Evolutionary conservation across 2,329 filamentous ascomycete genomes (phyloP).

Genomic region (Trichoderma atroviride): DNA sequence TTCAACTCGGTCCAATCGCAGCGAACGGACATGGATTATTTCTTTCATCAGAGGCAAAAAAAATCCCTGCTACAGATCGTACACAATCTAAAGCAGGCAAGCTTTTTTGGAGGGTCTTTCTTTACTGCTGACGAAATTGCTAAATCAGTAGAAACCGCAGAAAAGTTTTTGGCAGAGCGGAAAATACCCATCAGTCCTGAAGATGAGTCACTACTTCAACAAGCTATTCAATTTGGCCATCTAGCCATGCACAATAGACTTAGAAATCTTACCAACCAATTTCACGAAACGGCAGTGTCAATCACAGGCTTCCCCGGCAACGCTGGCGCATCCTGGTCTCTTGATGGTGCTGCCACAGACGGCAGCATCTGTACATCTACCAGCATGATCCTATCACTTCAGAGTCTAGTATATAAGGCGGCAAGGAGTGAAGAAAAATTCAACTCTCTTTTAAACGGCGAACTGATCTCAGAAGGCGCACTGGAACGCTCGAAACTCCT

Average conservation of each 20-base stretch:
- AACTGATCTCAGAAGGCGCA: constrained; percentile 46
- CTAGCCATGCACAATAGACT: constrained; percentile 60
- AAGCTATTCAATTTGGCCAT: constrained; percentile 68
- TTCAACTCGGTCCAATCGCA: constrained; percentile 90
- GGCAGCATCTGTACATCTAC: constrained; percentile 55
- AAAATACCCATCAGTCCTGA: constrained; percentile 59
- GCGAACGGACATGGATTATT: constrained; percentile 79
- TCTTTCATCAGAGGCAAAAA: constrained; percentile 78
- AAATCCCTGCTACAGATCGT: constrained; percentile 70
- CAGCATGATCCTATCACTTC: constrained; percentile 54
- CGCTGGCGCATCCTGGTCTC: constrained; percentile 66
- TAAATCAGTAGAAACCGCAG: constrained; percentile 66
- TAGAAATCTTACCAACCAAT: constrained; percentile 67
- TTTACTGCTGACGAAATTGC: constrained; percentile 66
- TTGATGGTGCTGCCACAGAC: constrained; percentile 54
- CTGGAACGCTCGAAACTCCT: constrained; percentile 42
- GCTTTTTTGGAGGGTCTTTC: constrained; percentile 82
- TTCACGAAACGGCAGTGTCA: constrained; percentile 78
- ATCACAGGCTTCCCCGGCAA: constrained; percentile 67
- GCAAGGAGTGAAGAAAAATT: constrained; percentile 49
- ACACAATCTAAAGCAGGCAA: constrained; percentile 77
- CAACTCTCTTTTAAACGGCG: constrained; percentile 52
- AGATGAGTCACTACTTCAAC: constrained; percentile 62
- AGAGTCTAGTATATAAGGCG: constrained; percentile 54
- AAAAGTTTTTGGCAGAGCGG: constrained; percentile 66